phyloP scores from a whole-genome alignment of 345 rosid genomes.

The Limnanthes douglasii region DNA sequence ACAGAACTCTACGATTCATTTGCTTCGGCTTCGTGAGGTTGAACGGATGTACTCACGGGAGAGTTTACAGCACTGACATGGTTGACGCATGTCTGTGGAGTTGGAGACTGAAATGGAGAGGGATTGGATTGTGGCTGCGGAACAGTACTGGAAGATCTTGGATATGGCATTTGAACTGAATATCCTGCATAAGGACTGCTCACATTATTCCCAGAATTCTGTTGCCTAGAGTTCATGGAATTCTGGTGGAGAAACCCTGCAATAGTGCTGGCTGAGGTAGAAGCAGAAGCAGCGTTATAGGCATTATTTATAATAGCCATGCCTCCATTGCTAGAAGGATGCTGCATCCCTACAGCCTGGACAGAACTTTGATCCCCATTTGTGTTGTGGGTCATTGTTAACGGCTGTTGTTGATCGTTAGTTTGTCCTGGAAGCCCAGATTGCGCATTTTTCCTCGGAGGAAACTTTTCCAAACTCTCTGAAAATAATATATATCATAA shows the following conservation, averaged over 20 bases:
- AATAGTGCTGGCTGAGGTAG: slow-evolving; percentile 57
- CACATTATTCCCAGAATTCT: slow-evolving; percentile 50
- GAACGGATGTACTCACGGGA: slow-evolving; percentile 40
- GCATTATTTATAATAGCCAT: slow-evolving; percentile 36
- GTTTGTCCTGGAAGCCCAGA: slow-evolving; percentile 33
- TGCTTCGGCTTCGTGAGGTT: slow-evolving; percentile 40
- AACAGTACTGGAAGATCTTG: slow-evolving; percentile 60
- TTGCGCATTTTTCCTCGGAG: slow-evolving; percentile 50
- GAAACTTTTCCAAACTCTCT: slow-evolving; percentile 97
- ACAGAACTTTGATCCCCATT: slow-evolving; percentile 32
- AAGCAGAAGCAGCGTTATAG: slow-evolving; percentile 33
- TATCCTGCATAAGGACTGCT: slow-evolving; percentile 71
- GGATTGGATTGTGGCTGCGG: slow-evolving; percentile 44
- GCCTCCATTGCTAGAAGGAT: slow-evolving; percentile 36
- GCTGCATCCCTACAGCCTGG: slow-evolving; percentile 34
- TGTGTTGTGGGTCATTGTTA: slow-evolving; percentile 28
- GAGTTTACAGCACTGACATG: slow-evolving; percentile 47
- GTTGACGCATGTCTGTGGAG: slow-evolving; percentile 40
- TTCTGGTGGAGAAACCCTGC: slow-evolving; percentile 89
- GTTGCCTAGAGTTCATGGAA: slow-evolving; percentile 76
- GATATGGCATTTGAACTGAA: slow-evolving; percentile 60
- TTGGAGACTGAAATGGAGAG: slow-evolving; percentile 62
- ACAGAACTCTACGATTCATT: slow-evolving; percentile 67
- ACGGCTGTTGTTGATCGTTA: slow-evolving; percentile 33
- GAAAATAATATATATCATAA: slow-evolving; percentile 16